Percentiles rank a stretch among this genome's conserved stretches.
Evolutionary conservation across 306 rosid species (phyloP).

Genomic region (Citrullus amarus): DNA sequence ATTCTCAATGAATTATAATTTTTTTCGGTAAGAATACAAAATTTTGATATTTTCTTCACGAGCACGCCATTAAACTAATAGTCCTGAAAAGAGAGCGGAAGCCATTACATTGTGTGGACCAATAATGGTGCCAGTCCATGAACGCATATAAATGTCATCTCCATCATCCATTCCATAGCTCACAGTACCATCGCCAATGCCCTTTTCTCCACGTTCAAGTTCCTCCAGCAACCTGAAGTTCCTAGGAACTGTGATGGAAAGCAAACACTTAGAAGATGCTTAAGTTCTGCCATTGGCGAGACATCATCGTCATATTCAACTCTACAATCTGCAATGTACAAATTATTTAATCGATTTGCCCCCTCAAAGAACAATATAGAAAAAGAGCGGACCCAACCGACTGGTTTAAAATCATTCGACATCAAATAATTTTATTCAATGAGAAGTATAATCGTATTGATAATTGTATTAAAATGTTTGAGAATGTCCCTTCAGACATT

Average conservation of each 20-base stretch:
- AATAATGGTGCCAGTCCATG: constrained; percentile 86
- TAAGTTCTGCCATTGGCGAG: background rate
- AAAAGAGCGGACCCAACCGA: background rate
- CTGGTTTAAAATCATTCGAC: background rate
- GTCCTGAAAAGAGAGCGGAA: background rate
- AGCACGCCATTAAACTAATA: background rate
- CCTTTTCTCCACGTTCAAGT: constrained; percentile 71
- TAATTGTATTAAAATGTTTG: background rate
- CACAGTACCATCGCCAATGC: constrained; percentile 18
- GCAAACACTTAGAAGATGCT: constrained; percentile 8
- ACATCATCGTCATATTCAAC: constrained; percentile 2
- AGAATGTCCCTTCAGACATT: background rate
- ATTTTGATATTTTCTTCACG: background rate
- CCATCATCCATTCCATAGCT: constrained; percentile 92
- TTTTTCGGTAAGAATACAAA: background rate
- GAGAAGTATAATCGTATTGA: background rate
- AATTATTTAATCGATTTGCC: constrained; percentile 3
- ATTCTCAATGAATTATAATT: background rate
- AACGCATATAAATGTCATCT: constrained; percentile 96
- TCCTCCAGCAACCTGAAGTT: constrained; percentile 99
- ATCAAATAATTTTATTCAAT: background rate
- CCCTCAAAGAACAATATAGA: background rate
- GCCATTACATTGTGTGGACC: constrained; percentile 93
- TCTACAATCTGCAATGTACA: constrained; percentile 5
- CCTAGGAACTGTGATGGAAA: constrained; percentile 66